Base-by-base conservation (phyloP, 192 early-diverging fungal genomes). In the Allomyces arbusculus region DNA sequence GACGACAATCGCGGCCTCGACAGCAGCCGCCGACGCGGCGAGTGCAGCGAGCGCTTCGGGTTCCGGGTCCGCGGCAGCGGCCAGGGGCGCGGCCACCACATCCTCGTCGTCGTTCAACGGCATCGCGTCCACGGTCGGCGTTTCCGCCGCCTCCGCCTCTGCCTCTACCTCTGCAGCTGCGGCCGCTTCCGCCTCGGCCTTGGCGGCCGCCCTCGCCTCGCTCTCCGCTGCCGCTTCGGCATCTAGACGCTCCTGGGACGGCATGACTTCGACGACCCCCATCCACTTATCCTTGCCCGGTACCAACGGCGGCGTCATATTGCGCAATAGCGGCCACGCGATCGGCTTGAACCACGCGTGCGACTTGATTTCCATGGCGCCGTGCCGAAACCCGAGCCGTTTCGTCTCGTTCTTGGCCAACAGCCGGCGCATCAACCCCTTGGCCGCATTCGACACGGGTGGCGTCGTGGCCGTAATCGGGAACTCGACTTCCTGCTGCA, bases 271-370 rank as follows among this genome's bases (percentile, higher is more conserved):
- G 12, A 14, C 16, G 12, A n/a, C 20, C 9, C 16, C 50, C 16
- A 20, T n/a, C 50, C 50, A 58, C 50, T 58, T 58, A 58, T 58
- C 50, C 20, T 71, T 16, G 16, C 63, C 61, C 6, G 92, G 92
- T 45, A 90, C 73, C 66, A 96, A 92, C 1, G 94, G 94, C 62
- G 94, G 92, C 19, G 77, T 78, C 63, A 78, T 70, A 76, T 97
- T 84, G 40, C 92, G 79, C 63, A 99, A 71, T 28, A 97, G 76
- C 6, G 94, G 94, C 91, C 95, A 99, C 58, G 91, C 90, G 43
- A 90, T 80, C 63, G 71, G 82, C 69, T 89, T 91, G 75, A 99
- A 99, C 74, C 88, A 96, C 28, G 83, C 72, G 68, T 99, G 93
- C 50, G 74, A 71, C 74, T 99, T 99, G 62, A 99, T 81, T 71